Evolutionary conservation across 192 early-diverging fungal species (phyloP), one percentile per base, ranked within the genome.

Genomic region (Podila minutissima): DNA sequence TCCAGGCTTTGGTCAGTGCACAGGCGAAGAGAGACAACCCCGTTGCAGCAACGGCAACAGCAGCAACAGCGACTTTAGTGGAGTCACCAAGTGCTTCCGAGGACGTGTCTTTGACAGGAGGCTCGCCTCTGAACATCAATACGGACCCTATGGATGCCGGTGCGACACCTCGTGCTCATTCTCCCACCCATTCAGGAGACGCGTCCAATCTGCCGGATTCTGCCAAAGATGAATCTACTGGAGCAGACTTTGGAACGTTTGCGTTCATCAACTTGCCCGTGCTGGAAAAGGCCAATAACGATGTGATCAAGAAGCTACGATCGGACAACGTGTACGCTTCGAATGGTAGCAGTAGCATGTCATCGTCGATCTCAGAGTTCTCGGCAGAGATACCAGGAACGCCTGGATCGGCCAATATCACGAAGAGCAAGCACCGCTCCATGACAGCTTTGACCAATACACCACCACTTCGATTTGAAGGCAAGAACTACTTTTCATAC

Each of bases 281-380:
- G 22, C 87, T 98, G 2, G 97, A 96, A 66, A 94, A 96, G 62
- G 96, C 95, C 17, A 98, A 98, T 74, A 90, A 93, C 67, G 91
- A 96, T 65, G 86, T 95, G 46, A 92, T 98, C 28, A 75, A 89
- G 32, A 95, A 93, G 83, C 83, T 98, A 24, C 88, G 93, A 37
- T 90, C 86, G 10, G 94, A 95, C 46, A 81, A 73, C 59, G 81
- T 83, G 0, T 67, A 85, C 22, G 83, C 82, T 1, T 84, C 70
- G 31, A 69, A 72, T 26, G 62, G 77, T 26, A 61, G 77, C 11
- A 81, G 62, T 37, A 81, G 77, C 57, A 19, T 81, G 55, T 59
- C 77, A n/a, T 74, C 81, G 19, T 75, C 81, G 13, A 71, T 75
- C 5, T 82, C 77, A 0, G 68, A 77, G 50, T 59, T 79, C 35